Evolutionary conservation across 1,284 basidiomycete species (phyloP).

Genomic region (Cutaneotrichosporon mucoides): DNA sequence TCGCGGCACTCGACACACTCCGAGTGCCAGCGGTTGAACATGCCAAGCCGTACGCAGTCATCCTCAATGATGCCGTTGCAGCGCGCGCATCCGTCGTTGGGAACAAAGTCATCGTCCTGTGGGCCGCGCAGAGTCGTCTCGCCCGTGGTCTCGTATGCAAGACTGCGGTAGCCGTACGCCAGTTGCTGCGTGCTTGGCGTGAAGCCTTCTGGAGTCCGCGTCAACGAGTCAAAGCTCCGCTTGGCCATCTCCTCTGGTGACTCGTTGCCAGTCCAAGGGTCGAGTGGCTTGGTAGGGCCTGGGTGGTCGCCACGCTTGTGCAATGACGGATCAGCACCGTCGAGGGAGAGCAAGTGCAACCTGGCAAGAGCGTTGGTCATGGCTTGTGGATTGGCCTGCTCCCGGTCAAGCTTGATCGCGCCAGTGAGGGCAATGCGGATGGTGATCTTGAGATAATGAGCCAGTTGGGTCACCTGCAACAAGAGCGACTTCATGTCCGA

Average conservation of each 20-base stretch:
- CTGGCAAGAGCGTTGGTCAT: conserved; percentile 88
- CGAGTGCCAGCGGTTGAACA: conserved; percentile 94
- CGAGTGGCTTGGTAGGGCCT: conserved; percentile 10
- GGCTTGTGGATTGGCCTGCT: conserved; percentile 73
- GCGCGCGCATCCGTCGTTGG: conserved; percentile 79
- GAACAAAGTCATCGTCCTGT: conserved; percentile 41
- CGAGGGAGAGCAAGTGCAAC: conserved; percentile 82
- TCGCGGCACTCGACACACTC: conserved; percentile 77
- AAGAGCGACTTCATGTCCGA: conserved; percentile 91
- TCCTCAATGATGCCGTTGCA: conserved; percentile 93
- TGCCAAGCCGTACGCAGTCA: conserved; percentile 88
- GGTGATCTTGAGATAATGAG: conserved; percentile 98
- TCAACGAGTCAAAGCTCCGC: conserved; percentile 39
- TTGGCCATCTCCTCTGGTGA: conserved; percentile 38
- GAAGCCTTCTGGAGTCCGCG: conserved; percentile 40
- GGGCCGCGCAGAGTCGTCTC: conserved; percentile 67
- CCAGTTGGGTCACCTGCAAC: conserved; percentile 95
- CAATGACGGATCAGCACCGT: conserved; percentile 74
- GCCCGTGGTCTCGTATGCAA: conserved; percentile 75
- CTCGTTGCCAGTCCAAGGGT: conserved; percentile 20
- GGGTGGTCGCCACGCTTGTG: conserved; percentile 50
- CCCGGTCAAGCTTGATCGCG: conserved; percentile 89
- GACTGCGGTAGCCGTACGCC: conserved; percentile 76
- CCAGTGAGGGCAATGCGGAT: conserved; percentile 97
- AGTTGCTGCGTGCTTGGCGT: conserved; percentile 68